Base-by-base conservation (phyloP, 768 basidiomycete genomes). In the Krasilnikovozyma curviuscula region DNA sequence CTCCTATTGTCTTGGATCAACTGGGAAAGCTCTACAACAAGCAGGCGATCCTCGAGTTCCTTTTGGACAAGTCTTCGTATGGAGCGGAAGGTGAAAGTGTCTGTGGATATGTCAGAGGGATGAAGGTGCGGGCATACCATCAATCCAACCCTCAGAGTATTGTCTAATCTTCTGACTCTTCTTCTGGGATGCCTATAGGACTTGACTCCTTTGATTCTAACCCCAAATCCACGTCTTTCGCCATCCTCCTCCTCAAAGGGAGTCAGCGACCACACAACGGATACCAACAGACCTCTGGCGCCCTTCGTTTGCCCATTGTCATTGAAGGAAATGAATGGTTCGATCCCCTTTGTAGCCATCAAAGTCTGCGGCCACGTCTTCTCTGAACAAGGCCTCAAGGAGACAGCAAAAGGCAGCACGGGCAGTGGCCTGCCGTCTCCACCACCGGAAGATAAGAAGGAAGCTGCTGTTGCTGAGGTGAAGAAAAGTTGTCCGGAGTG, bases 21-120 rank as follows among this genome's bases (percentile, higher is more conserved):
- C 71, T 95, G 0, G 93, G 93, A 10, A 91, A 89, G 63, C 69
- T 98, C 0, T 97, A 95, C 63, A 98, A 95, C 66, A 93, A 91
- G 61, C 91, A 91, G 57, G 76, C 89, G 1, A 69, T 98, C 24
- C 73, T 98, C 33, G 84, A 93, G 63, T 91, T 78, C 65, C 70
- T 95, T 28, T 67, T 97, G 14, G 82, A 91, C 63, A 77, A 75
- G 56, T 67, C 74, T 3, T 71, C 77, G 2, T 89, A 86, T 62
- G 85, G 89, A 6, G n/a, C n/a, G n/a, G 93, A 97, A 55, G 89
- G 86, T 0, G 79, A 81, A 55, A 73, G 75, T 52, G 89, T 93
- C 58, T 95, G 89, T 60, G 82, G 88, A 2, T 84, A 97, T 65
- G 78, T 97, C 34, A 72, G 81, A 50, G 80, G 80, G 16, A 62